Evolutionary conservation across 2,329 filamentous ascomycete species (phyloP).

Genomic region (Didymellaceae sp.): DNA sequence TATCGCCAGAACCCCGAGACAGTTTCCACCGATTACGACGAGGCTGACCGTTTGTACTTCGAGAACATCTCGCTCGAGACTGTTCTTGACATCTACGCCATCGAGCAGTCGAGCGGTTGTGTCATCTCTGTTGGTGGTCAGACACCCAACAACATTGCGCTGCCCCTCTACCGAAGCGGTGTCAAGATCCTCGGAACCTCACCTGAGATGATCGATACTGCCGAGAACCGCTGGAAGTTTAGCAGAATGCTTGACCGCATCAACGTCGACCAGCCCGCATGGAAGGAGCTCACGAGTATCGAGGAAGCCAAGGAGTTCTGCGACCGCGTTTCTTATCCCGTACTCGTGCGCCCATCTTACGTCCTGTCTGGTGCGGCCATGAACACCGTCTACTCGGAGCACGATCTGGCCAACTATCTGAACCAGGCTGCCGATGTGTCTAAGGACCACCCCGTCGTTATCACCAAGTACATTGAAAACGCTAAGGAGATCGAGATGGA

Average conservation of each 20-base stretch:
- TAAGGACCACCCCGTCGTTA: constrained; percentile 93
- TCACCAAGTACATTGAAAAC: constrained; percentile 99
- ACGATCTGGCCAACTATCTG: constrained; percentile 87
- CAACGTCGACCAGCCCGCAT: constrained; percentile 92
- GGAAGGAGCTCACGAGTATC: constrained; percentile 97
- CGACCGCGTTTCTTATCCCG: constrained; percentile 86
- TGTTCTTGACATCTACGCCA: constrained; percentile 89
- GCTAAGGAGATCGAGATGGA: constrained; percentile 99
- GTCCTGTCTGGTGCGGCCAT: constrained; percentile 96
- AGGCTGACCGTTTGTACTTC: constrained; percentile 93
- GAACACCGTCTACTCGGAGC: constrained; percentile 98
- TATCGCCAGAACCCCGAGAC: constrained; percentile 81
- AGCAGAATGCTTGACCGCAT: constrained; percentile 97
- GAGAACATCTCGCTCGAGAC: constrained; percentile 93
- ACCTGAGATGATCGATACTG: constrained; percentile 97
- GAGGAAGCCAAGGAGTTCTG: constrained; percentile 90
- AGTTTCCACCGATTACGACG: constrained; percentile 88
- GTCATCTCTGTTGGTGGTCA: constrained; percentile 97
- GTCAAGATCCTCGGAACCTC: constrained; percentile 95
- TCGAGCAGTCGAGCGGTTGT: constrained; percentile 83
- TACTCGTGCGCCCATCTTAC: constrained; percentile 93
- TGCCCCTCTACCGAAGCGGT: constrained; percentile 85
- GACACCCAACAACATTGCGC: constrained; percentile 95
- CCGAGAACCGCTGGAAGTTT: constrained; percentile 98
- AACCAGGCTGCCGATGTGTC: constrained; percentile 93